Evolutionary conservation across 345 rosid species (phyloP).

Genomic region (Geranium brycei): DNA sequence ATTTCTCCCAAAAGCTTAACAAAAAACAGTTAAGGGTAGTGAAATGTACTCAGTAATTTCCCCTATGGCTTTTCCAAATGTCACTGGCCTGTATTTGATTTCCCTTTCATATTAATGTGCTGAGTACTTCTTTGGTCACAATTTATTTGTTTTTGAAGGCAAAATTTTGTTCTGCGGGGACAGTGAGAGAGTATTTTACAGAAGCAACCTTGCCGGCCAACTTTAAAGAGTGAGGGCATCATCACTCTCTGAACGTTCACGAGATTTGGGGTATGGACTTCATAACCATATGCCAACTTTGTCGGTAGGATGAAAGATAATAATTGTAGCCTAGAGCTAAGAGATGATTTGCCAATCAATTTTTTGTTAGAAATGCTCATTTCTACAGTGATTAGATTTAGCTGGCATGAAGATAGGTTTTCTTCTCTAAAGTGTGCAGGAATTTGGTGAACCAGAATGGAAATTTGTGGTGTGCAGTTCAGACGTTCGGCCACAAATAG

Average conservation of each 20-base stretch:
- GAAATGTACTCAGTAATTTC: too few species aligned
- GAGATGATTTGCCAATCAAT: too few species aligned
- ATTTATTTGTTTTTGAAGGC: slow-evolving; percentile 33
- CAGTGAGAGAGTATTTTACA: slow-evolving; percentile 61
- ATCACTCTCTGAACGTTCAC: not conserved
- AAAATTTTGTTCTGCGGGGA: slow-evolving; percentile 61
- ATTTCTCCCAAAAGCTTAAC: too few species aligned
- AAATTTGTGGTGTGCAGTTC: not conserved
- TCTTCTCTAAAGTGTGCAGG: not conserved
- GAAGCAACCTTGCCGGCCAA: slow-evolving; percentile 52
- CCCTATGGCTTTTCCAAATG: not conserved
- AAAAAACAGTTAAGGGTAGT: too few species aligned
- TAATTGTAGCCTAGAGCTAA: not conserved
- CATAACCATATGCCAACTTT: not conserved
- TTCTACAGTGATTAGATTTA: too few species aligned
- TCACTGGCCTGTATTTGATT: too few species aligned
- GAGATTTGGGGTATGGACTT: not conserved
- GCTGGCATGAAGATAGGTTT: not conserved
- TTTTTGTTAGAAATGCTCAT: too few species aligned
- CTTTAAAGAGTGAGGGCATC: slow-evolving; percentile 34
- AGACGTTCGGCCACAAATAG: not conserved
- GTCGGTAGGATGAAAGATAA: not conserved
- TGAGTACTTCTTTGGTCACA: not conserved
- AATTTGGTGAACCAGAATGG: not conserved
- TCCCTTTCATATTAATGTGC: not conserved